Conservation (phyloP, 805 yeast genomes). For the Brettanomyces sp. region DNA sequence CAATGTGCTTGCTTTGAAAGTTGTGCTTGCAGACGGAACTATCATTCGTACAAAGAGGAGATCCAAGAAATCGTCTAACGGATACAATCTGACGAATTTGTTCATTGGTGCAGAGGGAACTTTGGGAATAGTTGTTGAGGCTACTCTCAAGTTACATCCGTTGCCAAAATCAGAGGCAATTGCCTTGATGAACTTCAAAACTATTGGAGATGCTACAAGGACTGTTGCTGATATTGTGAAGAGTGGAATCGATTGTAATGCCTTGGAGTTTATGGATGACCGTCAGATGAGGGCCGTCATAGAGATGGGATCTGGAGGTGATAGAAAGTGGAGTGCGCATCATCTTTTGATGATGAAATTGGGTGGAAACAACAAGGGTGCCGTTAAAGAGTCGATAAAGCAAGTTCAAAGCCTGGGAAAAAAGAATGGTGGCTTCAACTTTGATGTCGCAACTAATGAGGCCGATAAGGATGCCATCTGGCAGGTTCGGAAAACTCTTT, state of each 20-base stretch:
- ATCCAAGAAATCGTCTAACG: constrained; percentile 72
- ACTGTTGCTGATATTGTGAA: constrained; percentile 55
- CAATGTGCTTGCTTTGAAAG: constrained; percentile 57
- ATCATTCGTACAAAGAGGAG: constrained; percentile 64
- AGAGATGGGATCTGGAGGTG: constrained; percentile 31
- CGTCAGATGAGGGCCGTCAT: constrained; percentile 63
- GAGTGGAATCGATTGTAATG: constrained; percentile 59
- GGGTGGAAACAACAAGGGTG: constrained; percentile 36
- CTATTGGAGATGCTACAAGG: constrained; percentile 60
- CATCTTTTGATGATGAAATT: constrained; percentile 48
- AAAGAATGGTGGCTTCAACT: constrained; percentile 42
- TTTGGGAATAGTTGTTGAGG: constrained; percentile 68
- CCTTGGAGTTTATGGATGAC: constrained; percentile 67
- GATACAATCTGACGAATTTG: constrained; percentile 68
- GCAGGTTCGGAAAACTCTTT: constrained; percentile 65
- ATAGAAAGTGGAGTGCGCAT: constrained; percentile 22
- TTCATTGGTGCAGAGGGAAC: constrained; percentile 78
- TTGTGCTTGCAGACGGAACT: constrained; percentile 75
- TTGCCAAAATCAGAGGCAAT: constrained; percentile 59
- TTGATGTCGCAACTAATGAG: constrained; percentile 53
- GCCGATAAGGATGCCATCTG: constrained; percentile 62
- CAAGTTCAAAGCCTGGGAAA: constrained; percentile 43
- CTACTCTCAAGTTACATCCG: constrained; percentile 60
- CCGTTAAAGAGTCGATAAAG: constrained; percentile 32
- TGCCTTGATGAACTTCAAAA: constrained; percentile 58